Base-by-base conservation (phyloP, 306 rosid species). In the Prunus campanulata region DNA sequence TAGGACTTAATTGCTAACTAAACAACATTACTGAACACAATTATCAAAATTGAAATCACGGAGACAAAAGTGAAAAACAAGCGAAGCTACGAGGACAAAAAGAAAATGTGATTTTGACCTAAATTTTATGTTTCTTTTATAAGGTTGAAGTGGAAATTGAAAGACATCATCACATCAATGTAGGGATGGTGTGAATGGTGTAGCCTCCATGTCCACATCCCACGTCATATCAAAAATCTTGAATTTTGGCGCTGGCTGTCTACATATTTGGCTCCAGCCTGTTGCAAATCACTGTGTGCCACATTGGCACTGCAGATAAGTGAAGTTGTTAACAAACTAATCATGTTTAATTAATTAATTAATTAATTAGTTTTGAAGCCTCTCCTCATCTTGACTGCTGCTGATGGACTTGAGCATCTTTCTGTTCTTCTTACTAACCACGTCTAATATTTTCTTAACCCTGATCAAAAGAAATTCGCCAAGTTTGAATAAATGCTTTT, bases 221-320 rank as follows among this genome's bases (percentile, higher is more conserved):
- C 25, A 25, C 25, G 16, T 63, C 77, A 54, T 25, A 47, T 77
- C 19, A 32, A 67, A 72, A 85, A 63, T 85, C 75, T 76, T 46
- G 29, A 35, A 25, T 70, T 83, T 88, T 88, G 86, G 85, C 76
- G 19, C 47, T 86, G 81, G 88, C 86, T 85, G 88, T 85, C 83
- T 19, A 30, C 22, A 62, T 56, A 72, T 72, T 71, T 72, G 24
- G 62, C 12, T 3, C 52, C 68, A 63, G 46, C 68, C 35, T 25
- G 44, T 65, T 74, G 67, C 69, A 16, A 46, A 46, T 74, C 18
- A 46, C 59, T 42, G 29, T 47, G 47, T 46, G 77, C 69, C 77
- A 74, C 77, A 46, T 74, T 29, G 20, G 67, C 67, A 24, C 27
- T 44, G n/a, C 51, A 60, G 60, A 46, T 46, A 3, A 65, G 55